Conservation (phyloP, 306 rosid species). For the Cyamopsis tetragonoloba region DNA sequence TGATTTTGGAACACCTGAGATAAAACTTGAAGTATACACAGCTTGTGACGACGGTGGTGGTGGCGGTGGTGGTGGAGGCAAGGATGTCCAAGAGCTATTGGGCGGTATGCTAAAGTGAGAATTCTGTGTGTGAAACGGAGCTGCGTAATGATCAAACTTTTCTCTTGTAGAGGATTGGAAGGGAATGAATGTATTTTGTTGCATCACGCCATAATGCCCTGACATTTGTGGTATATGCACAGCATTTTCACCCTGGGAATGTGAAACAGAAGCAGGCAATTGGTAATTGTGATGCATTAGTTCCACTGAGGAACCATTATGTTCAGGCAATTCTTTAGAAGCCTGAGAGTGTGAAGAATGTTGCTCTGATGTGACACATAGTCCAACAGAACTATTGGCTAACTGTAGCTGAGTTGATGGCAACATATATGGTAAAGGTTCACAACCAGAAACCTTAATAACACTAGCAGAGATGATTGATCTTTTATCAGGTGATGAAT, state of each 20-base stretch:
- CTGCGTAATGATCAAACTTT: slow-evolving; percentile 44
- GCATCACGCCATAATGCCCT: slow-evolving; percentile 35
- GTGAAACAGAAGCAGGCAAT: slow-evolving; percentile 54
- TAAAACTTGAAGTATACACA: slow-evolving; percentile 34
- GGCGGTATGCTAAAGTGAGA: slow-evolving; percentile 45
- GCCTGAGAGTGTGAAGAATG: slow-evolving; percentile 33
- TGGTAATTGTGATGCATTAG: slow-evolving; percentile 35
- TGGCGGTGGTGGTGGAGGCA: slow-evolving; percentile 48
- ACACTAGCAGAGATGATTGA: slow-evolving; percentile 32
- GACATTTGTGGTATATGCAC: slow-evolving; percentile 43
- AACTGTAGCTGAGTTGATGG: slow-evolving; percentile 39
- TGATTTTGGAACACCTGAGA: slow-evolving; percentile 36
- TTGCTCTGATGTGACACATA: slow-evolving; percentile 35
- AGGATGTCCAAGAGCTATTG: slow-evolving; percentile 49
- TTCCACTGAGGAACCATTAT: slow-evolving; percentile 33
- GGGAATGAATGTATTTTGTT: slow-evolving; percentile 54
- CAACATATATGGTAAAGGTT: slow-evolving; percentile 24
- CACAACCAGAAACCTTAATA: slow-evolving; percentile 39
- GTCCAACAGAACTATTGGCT: slow-evolving; percentile 36
- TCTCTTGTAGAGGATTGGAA: slow-evolving; percentile 44
- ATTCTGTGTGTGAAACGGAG: slow-evolving; percentile 38
- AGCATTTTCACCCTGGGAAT: slow-evolving; percentile 45
- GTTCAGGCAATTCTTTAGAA: slow-evolving; percentile 38
- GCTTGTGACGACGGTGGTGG: slow-evolving; percentile 24
- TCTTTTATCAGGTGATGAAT: slow-evolving; percentile 38